These are phyloP conservation scores for Alternaria angustiovoidea DNA, from an alignment of 2,329 filamentous ascomycete genomes.

Conservation along the genomic window DNA sequence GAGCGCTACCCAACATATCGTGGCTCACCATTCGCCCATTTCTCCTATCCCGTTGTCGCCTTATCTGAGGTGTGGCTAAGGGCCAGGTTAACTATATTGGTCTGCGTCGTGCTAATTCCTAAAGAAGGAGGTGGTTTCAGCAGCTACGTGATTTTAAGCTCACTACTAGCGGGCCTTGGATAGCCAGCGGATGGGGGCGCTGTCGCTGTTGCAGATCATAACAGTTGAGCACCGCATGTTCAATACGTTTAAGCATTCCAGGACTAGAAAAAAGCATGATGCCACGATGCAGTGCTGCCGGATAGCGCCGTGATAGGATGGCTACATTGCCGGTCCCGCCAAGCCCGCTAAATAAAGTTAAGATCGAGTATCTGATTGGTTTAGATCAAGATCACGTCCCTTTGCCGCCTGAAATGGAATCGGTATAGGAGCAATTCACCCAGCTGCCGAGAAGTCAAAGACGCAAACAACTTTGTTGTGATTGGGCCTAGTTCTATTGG, in stretches of 20 bases:
- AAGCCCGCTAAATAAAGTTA: slow-evolving; percentile 9
- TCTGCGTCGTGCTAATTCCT: slow-evolving; percentile 32
- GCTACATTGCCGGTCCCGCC: slow-evolving; percentile 19
- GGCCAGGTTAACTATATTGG: slow-evolving; percentile 36
- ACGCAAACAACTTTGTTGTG: slow-evolving; percentile 17
- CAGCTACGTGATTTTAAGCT: slow-evolving; percentile 46
- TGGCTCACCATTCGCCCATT: slow-evolving; percentile 9
- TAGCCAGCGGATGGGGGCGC: slow-evolving; percentile 26
- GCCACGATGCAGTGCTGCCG: slow-evolving; percentile 8
- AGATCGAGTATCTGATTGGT: slow-evolving; percentile 21
- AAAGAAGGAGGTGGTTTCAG: slow-evolving; percentile 43
- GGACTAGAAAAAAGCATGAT: not conserved
- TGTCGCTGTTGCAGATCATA: slow-evolving; percentile 15
- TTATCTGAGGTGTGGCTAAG: slow-evolving; percentile 40
- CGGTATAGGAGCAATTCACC: slow-evolving; percentile 14
- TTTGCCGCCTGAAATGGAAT: slow-evolving; percentile 14
- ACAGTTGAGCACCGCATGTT: slow-evolving; percentile 6
- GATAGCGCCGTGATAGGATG: slow-evolving; percentile 24
- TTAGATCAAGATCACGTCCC: slow-evolving; percentile 9
- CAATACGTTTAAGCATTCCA: not conserved
- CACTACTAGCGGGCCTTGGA: slow-evolving; percentile 39
- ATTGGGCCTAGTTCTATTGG: slow-evolving; percentile 28
- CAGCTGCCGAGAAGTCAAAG: slow-evolving; percentile 15
- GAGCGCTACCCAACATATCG: slow-evolving; percentile 8
- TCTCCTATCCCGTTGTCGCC: slow-evolving; percentile 24